These are phyloP conservation scores for Saccharomyces hybrid DNA, from an alignment of 1,139 yeast species.

Conservation along the genomic window DNA sequence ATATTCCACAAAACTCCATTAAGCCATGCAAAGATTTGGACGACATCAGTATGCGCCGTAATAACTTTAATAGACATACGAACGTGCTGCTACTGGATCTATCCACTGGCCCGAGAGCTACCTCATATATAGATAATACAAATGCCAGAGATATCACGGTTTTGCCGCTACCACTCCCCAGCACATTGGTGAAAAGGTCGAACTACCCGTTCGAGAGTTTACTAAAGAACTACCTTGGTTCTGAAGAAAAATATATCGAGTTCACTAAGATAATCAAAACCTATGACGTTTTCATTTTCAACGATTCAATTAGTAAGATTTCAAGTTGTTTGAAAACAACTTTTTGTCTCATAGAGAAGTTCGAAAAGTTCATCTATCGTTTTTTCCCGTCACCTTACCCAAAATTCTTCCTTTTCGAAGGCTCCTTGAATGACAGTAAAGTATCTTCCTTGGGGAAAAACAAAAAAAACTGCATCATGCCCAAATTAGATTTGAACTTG, in stretches of 20 bases:
- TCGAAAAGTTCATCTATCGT: constrained; percentile 19
- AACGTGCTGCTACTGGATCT: not conserved
- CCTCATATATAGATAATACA: not conserved
- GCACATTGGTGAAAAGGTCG: constrained; percentile 59
- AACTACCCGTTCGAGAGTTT: constrained; percentile 47
- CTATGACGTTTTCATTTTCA: constrained; percentile 24
- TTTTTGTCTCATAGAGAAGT: constrained; percentile 18
- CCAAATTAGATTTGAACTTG: not conserved
- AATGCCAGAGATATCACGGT: not conserved
- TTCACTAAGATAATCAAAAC: constrained; percentile 16
- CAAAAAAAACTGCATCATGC: not conserved
- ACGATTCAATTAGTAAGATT: constrained; percentile 24
- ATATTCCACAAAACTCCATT: not conserved
- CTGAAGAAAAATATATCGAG: constrained; percentile 32
- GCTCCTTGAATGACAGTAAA: not conserved
- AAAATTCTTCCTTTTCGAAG: not conserved
- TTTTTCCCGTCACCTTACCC: not conserved
- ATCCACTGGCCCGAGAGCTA: not conserved
- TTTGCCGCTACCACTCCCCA: constrained; percentile 39
- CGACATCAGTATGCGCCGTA: not conserved
- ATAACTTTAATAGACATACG: not conserved
- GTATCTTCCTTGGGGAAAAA: not conserved
- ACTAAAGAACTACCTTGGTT: constrained; percentile 23
- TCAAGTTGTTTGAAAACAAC: constrained; percentile 20
- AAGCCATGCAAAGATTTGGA: not conserved